Conservation (phyloP, 2,329 filamentous ascomycete species). For the Scedosporium boydii region DNA sequence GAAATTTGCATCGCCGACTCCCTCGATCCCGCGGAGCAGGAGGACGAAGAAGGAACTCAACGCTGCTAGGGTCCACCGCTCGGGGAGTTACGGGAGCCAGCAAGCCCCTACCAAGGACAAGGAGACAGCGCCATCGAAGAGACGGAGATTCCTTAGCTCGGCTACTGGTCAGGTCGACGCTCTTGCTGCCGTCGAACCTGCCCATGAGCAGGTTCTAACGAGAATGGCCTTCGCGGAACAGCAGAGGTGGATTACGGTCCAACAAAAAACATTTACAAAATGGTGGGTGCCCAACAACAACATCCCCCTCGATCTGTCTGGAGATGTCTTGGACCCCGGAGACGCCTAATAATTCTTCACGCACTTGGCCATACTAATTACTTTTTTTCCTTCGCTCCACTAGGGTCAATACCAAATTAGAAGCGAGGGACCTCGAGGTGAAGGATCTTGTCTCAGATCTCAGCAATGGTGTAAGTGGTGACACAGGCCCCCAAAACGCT, state of each 20-base stretch:
- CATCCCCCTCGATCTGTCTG: background rate
- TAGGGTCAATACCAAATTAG: conserved; percentile 94
- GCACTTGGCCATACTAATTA: background rate
- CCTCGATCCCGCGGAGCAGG: conserved; percentile 27
- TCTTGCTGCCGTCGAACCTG: conserved; percentile 34
- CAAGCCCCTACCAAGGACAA: conserved; percentile 17
- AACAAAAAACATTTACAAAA: conserved; percentile 99
- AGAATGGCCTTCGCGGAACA: conserved; percentile 58
- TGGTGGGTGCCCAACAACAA: conserved; percentile 39
- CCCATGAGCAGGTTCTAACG: conserved; percentile 39
- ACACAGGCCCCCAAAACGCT: conserved; percentile 4
- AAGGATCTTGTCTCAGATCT: conserved; percentile 83
- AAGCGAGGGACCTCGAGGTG: conserved; percentile 66
- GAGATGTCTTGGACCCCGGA: background rate
- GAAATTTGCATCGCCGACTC: conserved; percentile 8
- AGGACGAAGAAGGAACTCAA: conserved; percentile 40
- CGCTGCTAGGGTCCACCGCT: conserved; percentile 37
- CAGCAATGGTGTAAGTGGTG: conserved; percentile 73
- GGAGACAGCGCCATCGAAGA: conserved; percentile 12
- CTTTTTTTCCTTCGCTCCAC: background rate
- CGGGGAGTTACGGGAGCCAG: conserved; percentile 26
- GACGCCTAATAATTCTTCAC: background rate
- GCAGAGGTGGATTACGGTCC: conserved; percentile 66
- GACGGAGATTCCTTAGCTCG: conserved; percentile 24
- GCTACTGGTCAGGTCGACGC: conserved; percentile 29